Evolutionary conservation across 148 eudicot species (phyloP), one percentile per base, ranked within the genome.

Genomic region (Nepenthes mirabilis): DNA sequence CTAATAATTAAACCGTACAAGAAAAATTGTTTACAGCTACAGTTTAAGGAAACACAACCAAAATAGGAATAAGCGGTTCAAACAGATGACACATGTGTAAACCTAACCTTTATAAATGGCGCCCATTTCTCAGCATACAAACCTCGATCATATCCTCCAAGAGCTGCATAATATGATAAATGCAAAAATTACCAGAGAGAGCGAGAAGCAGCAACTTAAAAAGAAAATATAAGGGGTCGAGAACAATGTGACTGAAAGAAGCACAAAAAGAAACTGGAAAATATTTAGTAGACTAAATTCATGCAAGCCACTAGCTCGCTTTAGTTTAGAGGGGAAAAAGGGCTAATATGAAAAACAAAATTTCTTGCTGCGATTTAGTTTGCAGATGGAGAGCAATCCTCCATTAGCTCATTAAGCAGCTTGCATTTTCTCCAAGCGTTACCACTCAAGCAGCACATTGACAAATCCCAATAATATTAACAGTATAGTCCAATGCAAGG

Each of bases 121-220:
- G 96, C 90, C 98, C 98, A 93, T 77, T 93, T 84, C 72, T 93
- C 98, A 55, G 82, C 84, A 74, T 93, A 93, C 45, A 93, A 70
- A 54, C 82, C 96, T 58, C 76, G 91, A 59, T 63, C 77, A 76
- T 85, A 93, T 78, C 95, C 98, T 68, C 98, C 98, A 60, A 93
- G 95, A 62, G 81, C 98, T 93, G 82, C 56, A 71, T 14, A 59
- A 40, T 53, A 56, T 34, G 53, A 56, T 55, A 50, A 32, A 60
- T 11, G 52, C 54, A 48, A 47, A 40, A 11, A 57, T 33, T 62
- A 23, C 23, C 33, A 68, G 68, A 66, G 32, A 36, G 5, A 43
- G 12, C 35, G 23, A 54, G 2, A 2, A 11, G 47, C n/a, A 43
- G n/a, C 33, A 43, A 59, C 14, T 12, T 57, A 13, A 57, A 40